Evolutionary conservation across 1,284 basidiomycete genomes (phyloP), one percentile per base, ranked within the genome.

Genomic region (Ceratobasidium sp.): DNA sequence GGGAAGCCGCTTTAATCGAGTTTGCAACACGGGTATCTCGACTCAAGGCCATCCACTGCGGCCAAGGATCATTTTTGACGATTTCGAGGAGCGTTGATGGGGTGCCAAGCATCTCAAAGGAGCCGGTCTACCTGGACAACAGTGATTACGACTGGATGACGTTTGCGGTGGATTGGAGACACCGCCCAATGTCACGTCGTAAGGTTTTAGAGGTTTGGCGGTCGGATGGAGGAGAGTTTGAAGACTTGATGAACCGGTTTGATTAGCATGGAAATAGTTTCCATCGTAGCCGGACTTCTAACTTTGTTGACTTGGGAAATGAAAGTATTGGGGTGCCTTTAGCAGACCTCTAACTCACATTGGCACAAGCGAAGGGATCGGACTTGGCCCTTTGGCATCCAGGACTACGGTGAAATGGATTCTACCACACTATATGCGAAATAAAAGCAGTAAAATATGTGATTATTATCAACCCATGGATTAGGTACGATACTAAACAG

Each of bases 121-220:
- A 23, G 1, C 20, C 35, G 12, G 54, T 44, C 20, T 71, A 59
- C 55, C 20, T 71, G 35, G 55, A 71, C n/a, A 57, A 46, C n/a
- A 48, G 38, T 12, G 55, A 71, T 5, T 71, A 44, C 23, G 69
- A 71, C 55, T 71, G 69, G 69, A 46, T 3, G 14, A 71, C 55
- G 35, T 71, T 71, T 35, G 54, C 27, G 6, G 46, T 52, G n/a
- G 70, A 62, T 30, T 73, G 70, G 69, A 71, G 69, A 41, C 69
- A 71, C 23, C 52, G 69, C 3, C 38, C 55, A 8, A 30, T 71
- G 20, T 54, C 69, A n/a, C 52, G 69, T 18, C 69, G 69, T 18
- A 48, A n/a, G 55, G 1, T 44, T 20, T 41, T 10, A 8, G 27
- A 60, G 55, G 16, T 59, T n/a, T 41, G 54, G n/a, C 48, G 50